Percentiles rank a stretch among this genome's conserved stretches.
These are phyloP conservation scores for Paracorniculantispora psalliotae DNA, from an alignment of 2,329 filamentous ascomycete species.

Conservation along the genomic window DNA sequence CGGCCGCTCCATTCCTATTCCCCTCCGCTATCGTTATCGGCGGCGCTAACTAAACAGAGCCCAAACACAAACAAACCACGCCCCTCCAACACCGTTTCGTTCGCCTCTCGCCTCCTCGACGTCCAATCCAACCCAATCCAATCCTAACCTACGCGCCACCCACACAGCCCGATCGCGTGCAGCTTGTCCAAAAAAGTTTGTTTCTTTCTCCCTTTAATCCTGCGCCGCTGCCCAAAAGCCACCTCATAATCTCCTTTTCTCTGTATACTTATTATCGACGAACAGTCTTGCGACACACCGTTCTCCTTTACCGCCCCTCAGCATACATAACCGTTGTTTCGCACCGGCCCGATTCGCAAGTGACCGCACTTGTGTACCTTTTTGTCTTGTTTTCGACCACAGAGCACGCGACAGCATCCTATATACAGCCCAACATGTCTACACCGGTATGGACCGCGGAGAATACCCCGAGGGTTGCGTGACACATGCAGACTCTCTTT, in stretches of 20 bases:
- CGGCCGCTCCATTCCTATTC: not conserved
- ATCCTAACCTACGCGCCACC: slow-evolving; percentile 1
- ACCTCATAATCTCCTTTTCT: not conserved
- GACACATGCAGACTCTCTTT: not conserved
- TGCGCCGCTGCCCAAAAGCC: not conserved
- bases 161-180: slow-evolving; percentile 6
- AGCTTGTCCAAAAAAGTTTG: not conserved
- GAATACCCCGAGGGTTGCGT: too few relatives aligned
- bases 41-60: not conserved
- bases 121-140: not conserved
- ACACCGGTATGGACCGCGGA: slow-evolving; percentile 28
- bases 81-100: too few relatives aligned
- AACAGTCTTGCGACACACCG: not conserved
- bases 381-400: not conserved
- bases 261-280: not conserved
- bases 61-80: slow-evolving; percentile 7
- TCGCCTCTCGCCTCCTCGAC: not conserved
- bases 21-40: slow-evolving; percentile 8
- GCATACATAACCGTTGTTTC: not conserved
- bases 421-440: slow-evolving; percentile 27
- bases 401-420: not conserved
- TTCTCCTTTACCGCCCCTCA: not conserved
- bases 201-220: not conserved
- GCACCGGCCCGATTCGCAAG: not conserved
- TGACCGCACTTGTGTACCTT: not conserved